Conservation (phyloP, 306 rosid genomes). For the Fagus sylvatica region DNA sequence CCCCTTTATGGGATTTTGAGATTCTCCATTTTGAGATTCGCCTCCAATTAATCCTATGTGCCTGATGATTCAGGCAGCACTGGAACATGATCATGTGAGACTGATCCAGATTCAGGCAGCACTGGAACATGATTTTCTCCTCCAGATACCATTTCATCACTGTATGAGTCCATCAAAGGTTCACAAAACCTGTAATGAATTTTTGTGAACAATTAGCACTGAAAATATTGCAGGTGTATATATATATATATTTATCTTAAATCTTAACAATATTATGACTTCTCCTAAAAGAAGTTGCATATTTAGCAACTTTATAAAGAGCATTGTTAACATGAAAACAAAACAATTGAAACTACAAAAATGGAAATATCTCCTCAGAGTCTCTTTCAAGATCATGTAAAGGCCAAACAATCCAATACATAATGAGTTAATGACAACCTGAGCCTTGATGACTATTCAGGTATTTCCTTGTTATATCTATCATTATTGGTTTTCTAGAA, state of each 20-base stretch:
- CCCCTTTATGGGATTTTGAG: conserved; percentile 49
- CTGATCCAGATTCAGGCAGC: conserved; percentile 41
- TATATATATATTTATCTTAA: not conserved
- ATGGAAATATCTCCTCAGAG: not conserved
- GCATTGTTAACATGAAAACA: not conserved
- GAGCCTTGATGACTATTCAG: not conserved
- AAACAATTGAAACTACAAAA: not conserved
- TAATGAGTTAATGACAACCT: not conserved
- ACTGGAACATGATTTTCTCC: conserved; percentile 42
- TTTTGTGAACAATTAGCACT: conserved; percentile 24
- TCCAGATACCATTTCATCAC: conserved; percentile 41
- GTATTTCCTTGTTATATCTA: not conserved
- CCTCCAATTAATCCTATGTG: too few species aligned
- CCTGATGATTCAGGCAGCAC: too few species aligned
- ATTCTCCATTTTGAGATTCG: too few species aligned
- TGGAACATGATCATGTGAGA: too few species aligned
- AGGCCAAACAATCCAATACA: not conserved
- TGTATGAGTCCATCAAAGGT: conserved; percentile 67
- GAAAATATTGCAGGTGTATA: not conserved
- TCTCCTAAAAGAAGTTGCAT: not conserved
- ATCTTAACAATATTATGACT: not conserved
- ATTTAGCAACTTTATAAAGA: not conserved
- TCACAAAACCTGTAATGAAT: conserved; percentile 72
- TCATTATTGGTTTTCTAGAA: not conserved
- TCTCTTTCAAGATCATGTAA: not conserved